Evolutionary conservation across 2,329 filamentous ascomycete genomes (phyloP).

Genomic region (Hypocreales sp.): DNA sequence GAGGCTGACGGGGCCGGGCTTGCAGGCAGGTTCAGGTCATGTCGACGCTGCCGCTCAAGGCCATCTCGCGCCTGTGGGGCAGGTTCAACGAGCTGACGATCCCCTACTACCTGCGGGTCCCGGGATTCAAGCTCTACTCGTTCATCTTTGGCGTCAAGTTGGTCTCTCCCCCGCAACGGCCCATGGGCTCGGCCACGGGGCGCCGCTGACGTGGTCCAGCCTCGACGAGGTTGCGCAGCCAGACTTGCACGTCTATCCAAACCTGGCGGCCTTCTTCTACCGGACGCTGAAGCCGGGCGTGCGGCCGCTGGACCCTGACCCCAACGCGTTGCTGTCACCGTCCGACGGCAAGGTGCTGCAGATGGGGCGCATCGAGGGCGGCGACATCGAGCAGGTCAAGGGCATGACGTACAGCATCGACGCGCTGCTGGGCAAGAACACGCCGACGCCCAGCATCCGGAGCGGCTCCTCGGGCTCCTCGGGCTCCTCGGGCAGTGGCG

Average conservation of each 20-base stretch:
- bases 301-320: constrained; percentile 69
- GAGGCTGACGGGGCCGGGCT: not conserved
- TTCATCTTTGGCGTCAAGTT: constrained; percentile 80
- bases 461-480: constrained; percentile 11
- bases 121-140: constrained; percentile 83
- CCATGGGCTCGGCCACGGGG: too few relatives aligned
- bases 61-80: constrained; percentile 78
- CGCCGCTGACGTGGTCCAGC: constrained; percentile 31
- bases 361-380: constrained; percentile 80
- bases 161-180: too few relatives aligned
- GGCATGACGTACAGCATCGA: constrained; percentile 96
- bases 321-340: constrained; percentile 69
- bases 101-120: constrained; percentile 73
- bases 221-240: constrained; percentile 76
- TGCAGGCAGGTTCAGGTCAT: constrained; percentile 77
- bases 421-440: constrained; percentile 63
- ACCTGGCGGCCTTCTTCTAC: constrained; percentile 95
- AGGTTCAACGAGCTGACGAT: constrained; percentile 81
- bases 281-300: constrained; percentile 79
- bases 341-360: constrained; percentile 85
- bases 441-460: constrained; percentile 38
- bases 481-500: too few relatives aligned
- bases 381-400: constrained; percentile 96
- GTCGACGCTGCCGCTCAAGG: constrained; percentile 84
- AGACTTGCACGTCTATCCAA: constrained; percentile 80